A percentile compares a stretch with the other conserved stretches of the same genome.
These are phyloP conservation scores for Metarhizium anisopliae DNA, from an alignment of 2,329 filamentous ascomycete species.

Conservation along the genomic window DNA sequence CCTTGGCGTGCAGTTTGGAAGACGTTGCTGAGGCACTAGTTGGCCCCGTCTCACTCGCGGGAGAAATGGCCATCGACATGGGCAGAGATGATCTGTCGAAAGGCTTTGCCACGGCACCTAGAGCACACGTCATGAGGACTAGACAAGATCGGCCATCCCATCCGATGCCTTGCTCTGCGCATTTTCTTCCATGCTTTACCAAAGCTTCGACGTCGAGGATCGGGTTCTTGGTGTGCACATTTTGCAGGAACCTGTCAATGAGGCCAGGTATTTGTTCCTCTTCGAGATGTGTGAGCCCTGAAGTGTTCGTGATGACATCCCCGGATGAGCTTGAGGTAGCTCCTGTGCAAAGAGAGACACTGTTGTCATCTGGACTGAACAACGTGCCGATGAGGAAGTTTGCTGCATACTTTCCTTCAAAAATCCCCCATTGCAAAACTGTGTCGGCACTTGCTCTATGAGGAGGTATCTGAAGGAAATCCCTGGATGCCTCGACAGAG, in stretches of 20 bases:
- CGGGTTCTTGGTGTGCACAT: conserved; percentile 18
- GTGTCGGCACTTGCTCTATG: conserved; percentile 12
- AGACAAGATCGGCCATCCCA: conserved; percentile 17
- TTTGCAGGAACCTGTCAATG: conserved; percentile 15
- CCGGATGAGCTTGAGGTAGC: neutral
- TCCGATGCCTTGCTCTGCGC: conserved; percentile 14
- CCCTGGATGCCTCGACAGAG: conserved; percentile 9
- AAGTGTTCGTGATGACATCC: conserved; percentile 5
- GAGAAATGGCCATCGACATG: neutral
- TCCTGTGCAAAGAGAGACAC: neutral
- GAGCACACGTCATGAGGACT: conserved; percentile 14
- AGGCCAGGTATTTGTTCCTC: conserved; percentile 15
- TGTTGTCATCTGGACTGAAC: conserved; percentile 6
- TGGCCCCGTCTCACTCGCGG: neutral
- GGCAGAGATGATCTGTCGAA: conserved; percentile 8
- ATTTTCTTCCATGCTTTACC: conserved; percentile 11
- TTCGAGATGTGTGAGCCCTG: conserved; percentile 8
- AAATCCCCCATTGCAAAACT: conserved; percentile 12
- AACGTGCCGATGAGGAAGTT: conserved; percentile 10
- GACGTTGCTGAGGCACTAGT: conserved; percentile 3
- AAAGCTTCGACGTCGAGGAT: conserved; percentile 14
- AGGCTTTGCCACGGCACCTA: conserved; percentile 12
- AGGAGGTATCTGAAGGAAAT: conserved; percentile 13
- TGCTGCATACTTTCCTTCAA: conserved; percentile 8
- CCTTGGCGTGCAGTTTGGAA: conserved; percentile 7